Percentiles rank a stretch among this genome's conserved stretches.
Conservation (phyloP, 2,329 filamentous ascomycete genomes). For the Zalaria obscura region DNA sequence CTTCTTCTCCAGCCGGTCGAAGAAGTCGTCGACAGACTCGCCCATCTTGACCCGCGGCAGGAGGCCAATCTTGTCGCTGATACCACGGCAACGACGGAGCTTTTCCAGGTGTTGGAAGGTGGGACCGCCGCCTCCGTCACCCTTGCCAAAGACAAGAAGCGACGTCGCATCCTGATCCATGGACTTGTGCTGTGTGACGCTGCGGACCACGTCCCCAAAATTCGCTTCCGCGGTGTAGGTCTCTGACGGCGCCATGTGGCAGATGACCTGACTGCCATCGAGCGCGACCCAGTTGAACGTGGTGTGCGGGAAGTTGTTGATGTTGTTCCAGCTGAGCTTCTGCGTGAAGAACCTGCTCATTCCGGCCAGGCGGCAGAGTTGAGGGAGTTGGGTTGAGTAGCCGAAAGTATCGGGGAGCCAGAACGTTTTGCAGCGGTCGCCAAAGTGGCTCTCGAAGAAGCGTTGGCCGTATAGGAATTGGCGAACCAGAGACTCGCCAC, state of each 20-base stretch:
- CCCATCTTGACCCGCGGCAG: conserved; percentile 83
- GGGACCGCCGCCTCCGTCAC: conserved; percentile 88
- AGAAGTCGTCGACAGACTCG: conserved; percentile 86
- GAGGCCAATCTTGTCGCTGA: conserved; percentile 73
- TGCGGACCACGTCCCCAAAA: conserved; percentile 86
- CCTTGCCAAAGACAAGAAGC: conserved; percentile 87
- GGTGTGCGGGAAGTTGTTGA: conserved; percentile 96
- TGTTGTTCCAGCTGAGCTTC: conserved; percentile 99
- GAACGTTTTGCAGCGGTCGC: conserved; percentile 76
- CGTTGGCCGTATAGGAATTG: conserved; percentile 94
- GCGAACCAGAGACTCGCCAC: conserved; percentile 81
- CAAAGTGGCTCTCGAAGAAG: conserved; percentile 88
- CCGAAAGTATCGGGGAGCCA: conserved; percentile 98
- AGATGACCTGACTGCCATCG: conserved; percentile 91
- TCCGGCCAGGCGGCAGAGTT: conserved; percentile 82
- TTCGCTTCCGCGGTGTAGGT: conserved; percentile 92
- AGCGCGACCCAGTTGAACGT: conserved; percentile 98
- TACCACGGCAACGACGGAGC: conserved; percentile 76
- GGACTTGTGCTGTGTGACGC: conserved; percentile 84
- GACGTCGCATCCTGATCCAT: conserved; percentile 87
- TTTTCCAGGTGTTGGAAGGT: conserved; percentile 93
- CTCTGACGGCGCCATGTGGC: conserved; percentile 92
- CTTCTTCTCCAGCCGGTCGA: conserved; percentile 70
- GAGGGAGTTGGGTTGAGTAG: conserved; percentile 87
- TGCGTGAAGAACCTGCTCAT: conserved; percentile 97